Conservation (phyloP, 305 asterid species). For the Plantago coronopus region DNA sequence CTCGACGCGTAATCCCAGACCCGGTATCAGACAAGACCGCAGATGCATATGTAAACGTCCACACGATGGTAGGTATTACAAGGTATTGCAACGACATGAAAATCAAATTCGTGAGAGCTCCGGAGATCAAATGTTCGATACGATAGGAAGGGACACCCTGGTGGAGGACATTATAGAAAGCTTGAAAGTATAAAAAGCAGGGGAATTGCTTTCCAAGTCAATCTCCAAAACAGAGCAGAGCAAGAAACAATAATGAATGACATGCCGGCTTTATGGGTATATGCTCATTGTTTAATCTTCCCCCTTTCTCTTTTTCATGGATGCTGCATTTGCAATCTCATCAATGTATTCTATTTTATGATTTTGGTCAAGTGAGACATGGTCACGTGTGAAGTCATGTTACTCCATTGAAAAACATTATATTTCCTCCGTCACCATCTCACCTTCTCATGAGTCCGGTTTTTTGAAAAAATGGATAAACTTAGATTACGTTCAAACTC, state of each 20-base stretch:
- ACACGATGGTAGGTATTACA: no score
- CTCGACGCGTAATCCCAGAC: no score
- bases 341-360: background rate
- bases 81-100: no score
- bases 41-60: no score
- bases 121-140: no score
- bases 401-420: conserved; percentile 5
- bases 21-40: no score
- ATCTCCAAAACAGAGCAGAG: background rate
- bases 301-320: background rate
- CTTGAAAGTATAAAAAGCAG: background rate
- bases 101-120: no score
- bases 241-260: background rate
- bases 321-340: background rate
- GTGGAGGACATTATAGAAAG: background rate
- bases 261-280: conserved; percentile 2
- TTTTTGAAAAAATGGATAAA: no score
- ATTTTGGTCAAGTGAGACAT: background rate
- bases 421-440: no score
- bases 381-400: conserved; percentile 18
- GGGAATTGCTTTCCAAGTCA: conserved; percentile 12
- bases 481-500: no score
- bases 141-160: background rate
- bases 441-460: no score
- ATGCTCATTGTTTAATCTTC: conserved; percentile 4